Percentiles rank a stretch among this genome's conserved stretches.
These are phyloP conservation scores for Casuarina equisetifolia DNA, from an alignment of 306 rosid genomes.

Conservation along the genomic window DNA sequence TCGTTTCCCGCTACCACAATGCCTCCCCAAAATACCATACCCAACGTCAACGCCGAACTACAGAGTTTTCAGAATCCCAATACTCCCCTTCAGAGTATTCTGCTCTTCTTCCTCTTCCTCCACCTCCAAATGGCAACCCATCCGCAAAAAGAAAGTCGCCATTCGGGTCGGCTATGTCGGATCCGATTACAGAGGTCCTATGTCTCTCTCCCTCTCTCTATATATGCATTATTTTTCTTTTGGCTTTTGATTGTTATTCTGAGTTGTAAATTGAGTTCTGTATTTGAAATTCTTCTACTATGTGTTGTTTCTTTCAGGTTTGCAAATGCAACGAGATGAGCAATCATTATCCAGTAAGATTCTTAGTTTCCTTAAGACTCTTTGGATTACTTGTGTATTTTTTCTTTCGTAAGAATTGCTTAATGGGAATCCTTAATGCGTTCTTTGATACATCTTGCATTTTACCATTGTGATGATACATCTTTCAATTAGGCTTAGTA, in stretches of 20 bases:
- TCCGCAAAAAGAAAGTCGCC: conserved; percentile 76
- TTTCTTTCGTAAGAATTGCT: no score
- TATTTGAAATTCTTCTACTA: not conserved
- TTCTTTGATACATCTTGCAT: not conserved
- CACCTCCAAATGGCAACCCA: conserved; percentile 53
- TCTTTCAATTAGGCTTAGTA: not conserved
- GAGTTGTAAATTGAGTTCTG: not conserved
- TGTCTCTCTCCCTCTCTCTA: not conserved
- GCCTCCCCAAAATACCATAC: conserved; percentile 32
- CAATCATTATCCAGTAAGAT: conserved; percentile 59
- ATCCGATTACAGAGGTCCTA: conserved; percentile 75
- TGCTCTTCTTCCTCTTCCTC: conserved; percentile 11
- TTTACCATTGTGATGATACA: not conserved
- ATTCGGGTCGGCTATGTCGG: conserved; percentile 86
- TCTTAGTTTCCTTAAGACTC: not conserved
- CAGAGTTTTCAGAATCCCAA: conserved; percentile 11
- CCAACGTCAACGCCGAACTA: not conserved
- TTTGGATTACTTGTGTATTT: not conserved
- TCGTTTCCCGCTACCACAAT: conserved; percentile 41
- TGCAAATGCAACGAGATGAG: conserved; percentile 73
- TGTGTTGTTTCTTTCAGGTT: conserved; percentile 35
- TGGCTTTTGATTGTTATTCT: not conserved
- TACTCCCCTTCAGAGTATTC: conserved; percentile 21
- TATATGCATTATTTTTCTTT: not conserved
- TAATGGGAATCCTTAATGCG: not conserved